These are phyloP conservation scores for Flaveria brownii DNA, from an alignment of 129 eudicot species.

Conservation along the genomic window DNA sequence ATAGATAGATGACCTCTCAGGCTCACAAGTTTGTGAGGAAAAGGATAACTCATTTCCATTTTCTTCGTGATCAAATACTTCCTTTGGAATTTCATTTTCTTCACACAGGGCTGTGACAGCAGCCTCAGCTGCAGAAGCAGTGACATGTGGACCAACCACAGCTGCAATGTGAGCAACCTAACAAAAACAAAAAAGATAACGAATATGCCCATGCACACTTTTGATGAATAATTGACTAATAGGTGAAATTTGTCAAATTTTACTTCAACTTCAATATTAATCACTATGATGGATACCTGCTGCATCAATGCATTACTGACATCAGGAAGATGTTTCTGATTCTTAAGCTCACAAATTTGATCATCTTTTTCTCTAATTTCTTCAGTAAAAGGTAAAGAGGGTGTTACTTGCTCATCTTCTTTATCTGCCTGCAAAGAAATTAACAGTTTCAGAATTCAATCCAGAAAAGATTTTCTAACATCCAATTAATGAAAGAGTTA, in stretches of 20 bases:
- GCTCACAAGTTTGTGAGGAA: slow-evolving; percentile 40
- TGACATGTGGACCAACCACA: slow-evolving; percentile 69
- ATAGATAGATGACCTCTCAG: slow-evolving; percentile 48
- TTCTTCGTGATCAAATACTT: slow-evolving; percentile 65
- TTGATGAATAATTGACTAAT: slow-evolving; percentile 2
- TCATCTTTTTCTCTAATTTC: slow-evolving; percentile 43
- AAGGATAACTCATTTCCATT: slow-evolving; percentile 30
- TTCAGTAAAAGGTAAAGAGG: slow-evolving; percentile 40
- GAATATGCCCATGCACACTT: not conserved
- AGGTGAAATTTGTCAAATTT: not conserved
- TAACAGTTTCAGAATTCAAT: not conserved
- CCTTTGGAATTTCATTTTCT: slow-evolving; percentile 68
- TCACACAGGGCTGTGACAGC: slow-evolving; percentile 81
- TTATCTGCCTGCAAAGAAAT: slow-evolving; percentile 31
- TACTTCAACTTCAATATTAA: not conserved
- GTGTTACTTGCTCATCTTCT: slow-evolving; percentile 27
- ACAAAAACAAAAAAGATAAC: not conserved
- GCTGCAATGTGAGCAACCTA: slow-evolving; percentile 76
- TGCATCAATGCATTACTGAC: slow-evolving; percentile 45
- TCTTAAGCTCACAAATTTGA: slow-evolving; percentile 38
- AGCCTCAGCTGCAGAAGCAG: slow-evolving; percentile 86
- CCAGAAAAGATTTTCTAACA: not conserved
- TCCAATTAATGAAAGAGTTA: slow-evolving; percentile 14
- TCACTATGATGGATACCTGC: slow-evolving; percentile 40
- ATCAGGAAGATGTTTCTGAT: slow-evolving; percentile 48